Conservation (phyloP, 2,329 filamentous ascomycete species). For the Paraconiothyrium sp. region DNA sequence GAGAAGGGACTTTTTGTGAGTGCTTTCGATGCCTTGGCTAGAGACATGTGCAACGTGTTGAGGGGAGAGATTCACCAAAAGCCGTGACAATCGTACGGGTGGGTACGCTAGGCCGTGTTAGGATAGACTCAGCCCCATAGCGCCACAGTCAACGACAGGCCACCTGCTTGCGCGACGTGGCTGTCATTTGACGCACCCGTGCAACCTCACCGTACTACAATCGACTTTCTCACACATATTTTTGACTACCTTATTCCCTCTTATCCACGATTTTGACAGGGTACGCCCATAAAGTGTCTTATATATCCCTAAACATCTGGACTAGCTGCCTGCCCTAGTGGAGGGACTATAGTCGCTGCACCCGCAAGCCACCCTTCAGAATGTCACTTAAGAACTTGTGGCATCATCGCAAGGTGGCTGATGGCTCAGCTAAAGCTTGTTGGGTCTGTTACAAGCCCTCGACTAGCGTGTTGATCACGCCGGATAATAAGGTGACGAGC, state of each 20-base stretch:
- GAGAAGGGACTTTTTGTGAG: neutral
- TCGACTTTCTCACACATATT: neutral
- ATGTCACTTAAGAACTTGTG: conserved; percentile 76
- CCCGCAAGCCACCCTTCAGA: neutral
- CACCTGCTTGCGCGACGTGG: neutral
- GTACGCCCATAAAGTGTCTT: neutral
- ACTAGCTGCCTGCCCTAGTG: neutral
- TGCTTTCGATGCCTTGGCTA: neutral
- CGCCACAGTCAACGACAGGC: conserved; percentile 18
- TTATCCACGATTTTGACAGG: neutral
- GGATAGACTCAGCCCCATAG: conserved; percentile 16
- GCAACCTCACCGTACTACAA: neutral
- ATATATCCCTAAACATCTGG: neutral
- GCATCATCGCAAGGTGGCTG: conserved; percentile 85
- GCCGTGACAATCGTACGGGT: neutral
- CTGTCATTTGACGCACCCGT: neutral
- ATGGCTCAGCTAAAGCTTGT: conserved; percentile 83
- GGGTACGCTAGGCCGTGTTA: conserved; percentile 1
- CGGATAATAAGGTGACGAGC: conserved; percentile 79
- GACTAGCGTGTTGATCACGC: conserved; percentile 85
- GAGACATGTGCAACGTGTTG: conserved; percentile 22
- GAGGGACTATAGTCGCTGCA: conserved; percentile 1
- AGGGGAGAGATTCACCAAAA: neutral
- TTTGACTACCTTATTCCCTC: neutral
- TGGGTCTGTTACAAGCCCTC: conserved; percentile 92